Evolutionary conservation across 192 early-diverging fungal species (phyloP), one percentile per base, ranked within the genome.

Genomic region (Coemansia sp.): DNA sequence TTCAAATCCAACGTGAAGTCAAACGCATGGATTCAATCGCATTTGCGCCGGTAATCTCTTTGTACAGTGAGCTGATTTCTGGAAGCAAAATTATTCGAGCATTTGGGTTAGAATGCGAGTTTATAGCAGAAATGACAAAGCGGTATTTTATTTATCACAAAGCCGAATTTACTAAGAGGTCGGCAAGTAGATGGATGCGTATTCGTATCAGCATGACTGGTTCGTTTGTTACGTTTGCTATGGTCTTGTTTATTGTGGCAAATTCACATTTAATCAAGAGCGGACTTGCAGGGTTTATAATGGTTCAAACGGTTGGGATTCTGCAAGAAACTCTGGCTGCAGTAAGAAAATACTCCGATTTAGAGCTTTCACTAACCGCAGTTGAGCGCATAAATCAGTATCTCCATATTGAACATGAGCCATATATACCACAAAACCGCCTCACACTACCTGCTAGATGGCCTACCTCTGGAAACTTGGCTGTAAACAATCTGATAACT

Each of bases 381-480:
- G 84, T 93, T 38, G 94, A 94, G 63, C 82, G 92, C 37, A 80
- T 91, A 5, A 57, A 79, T 9, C 91, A 94, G 65, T 94, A 93
- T 57, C 56, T 87, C 53, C 53, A 79, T 5, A 78, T 94, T 59
- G 91, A 91, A 15, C 85, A 93, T 54, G 93, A 97, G 55, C 42
- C 45, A 18, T 65, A 81, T 20, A 76, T 72, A 14, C 62, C 88
- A 9, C 79, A 82, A 50, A 69, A 79, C 7, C 68, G 66, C 8
- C 53, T 59, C 6, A 65, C 78, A 43, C 83, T 82, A 28, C 80
- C 81, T 19, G 58, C 70, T 39, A 31, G 72, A 28, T 87, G 83
- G 91, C 91, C 92, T 10, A 36, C 47, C 13, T 63, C 70, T 5
- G 94, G 94, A 18, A 64, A 80, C 31, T 83, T 95, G 33, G 69